These are phyloP conservation scores for Chenopodium album DNA, from an alignment of 148 eudicot species.

Conservation along the genomic window DNA sequence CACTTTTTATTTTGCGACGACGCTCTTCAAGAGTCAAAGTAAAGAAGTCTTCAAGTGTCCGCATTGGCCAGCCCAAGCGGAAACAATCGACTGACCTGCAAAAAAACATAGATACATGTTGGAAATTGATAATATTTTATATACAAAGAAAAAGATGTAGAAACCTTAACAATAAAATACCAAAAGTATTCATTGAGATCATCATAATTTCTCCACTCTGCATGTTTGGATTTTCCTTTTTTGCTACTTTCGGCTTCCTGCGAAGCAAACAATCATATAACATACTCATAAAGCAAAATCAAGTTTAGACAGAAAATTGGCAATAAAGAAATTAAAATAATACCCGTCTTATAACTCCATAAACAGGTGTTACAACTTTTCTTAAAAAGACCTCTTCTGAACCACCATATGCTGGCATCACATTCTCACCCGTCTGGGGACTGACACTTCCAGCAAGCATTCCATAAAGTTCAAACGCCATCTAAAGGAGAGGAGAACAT, in stretches of 20 bases:
- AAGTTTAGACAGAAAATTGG: too few species aligned
- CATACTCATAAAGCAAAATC: background rate
- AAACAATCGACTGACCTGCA: constrained; percentile 94
- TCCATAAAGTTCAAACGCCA: constrained; percentile 95
- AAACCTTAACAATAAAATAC: constrained; percentile 38
- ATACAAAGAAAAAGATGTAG: background rate
- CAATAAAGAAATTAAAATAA: background rate
- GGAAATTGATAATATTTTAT: background rate
- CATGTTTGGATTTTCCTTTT: constrained; percentile 83
- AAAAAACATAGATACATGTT: background rate
- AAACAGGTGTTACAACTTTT: constrained; percentile 84
- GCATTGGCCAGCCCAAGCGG: constrained; percentile 98
- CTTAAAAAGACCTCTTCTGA: constrained; percentile 82
- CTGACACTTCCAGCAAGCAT: constrained; percentile 98
- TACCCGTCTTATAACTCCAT: constrained; percentile 79
- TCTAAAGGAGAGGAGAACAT: constrained; percentile 36
- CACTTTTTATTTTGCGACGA: too few species aligned
- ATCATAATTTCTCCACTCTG: constrained; percentile 99
- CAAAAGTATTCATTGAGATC: constrained; percentile 97
- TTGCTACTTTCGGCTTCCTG: constrained; percentile 92
- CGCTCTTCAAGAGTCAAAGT: constrained; percentile 34
- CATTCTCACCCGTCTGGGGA: constrained; percentile 88
- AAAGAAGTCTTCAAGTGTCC: constrained; percentile 92
- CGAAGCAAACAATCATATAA: constrained; percentile 1
- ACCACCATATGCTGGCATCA: constrained; percentile 93